A percentile compares a stretch with the other conserved stretches of the same genome.
Conservation (phyloP, 2,329 filamentous ascomycete species). For the Dothideomycetes sp. region DNA sequence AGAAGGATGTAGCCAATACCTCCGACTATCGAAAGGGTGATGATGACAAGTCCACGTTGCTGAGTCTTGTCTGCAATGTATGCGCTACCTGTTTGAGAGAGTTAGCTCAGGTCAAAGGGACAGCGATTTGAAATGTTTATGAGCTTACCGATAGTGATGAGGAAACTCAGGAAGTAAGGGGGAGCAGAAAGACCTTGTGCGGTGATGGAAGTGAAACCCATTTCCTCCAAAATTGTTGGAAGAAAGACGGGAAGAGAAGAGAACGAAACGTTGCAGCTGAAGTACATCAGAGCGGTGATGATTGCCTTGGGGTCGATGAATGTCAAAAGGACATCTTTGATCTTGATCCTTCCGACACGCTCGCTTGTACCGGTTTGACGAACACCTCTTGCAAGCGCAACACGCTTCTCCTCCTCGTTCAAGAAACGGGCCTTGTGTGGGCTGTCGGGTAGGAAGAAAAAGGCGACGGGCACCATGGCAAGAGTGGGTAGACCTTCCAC, state of each 20-base stretch:
- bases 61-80: conserved; percentile 57
- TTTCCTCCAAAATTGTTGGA: conserved; percentile 38
- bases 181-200: conserved; percentile 66
- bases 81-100: conserved; percentile 34
- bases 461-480: conserved; percentile 45
- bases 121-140: background rate
- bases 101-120: background rate
- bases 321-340: conserved; percentile 39
- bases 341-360: conserved; percentile 32
- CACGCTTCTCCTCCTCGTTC: conserved; percentile 46
- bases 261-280: conserved; percentile 56
- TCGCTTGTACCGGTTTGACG: conserved; percentile 40
- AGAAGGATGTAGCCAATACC: conserved; percentile 57
- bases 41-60: conserved; percentile 55
- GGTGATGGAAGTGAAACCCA: conserved; percentile 59
- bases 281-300: conserved; percentile 44
- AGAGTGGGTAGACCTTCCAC: conserved; percentile 56
- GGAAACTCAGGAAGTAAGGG: conserved; percentile 59
- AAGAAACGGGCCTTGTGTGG: conserved; percentile 45
- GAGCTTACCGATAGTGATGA: conserved; percentile 44
- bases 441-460: conserved; percentile 44
- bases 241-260: conserved; percentile 40
- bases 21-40: conserved; percentile 47
- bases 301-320: conserved; percentile 29
- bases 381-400: conserved; percentile 46